Base-by-base conservation (phyloP, 306 rosid genomes). In the Vigna nakashimae region DNA sequence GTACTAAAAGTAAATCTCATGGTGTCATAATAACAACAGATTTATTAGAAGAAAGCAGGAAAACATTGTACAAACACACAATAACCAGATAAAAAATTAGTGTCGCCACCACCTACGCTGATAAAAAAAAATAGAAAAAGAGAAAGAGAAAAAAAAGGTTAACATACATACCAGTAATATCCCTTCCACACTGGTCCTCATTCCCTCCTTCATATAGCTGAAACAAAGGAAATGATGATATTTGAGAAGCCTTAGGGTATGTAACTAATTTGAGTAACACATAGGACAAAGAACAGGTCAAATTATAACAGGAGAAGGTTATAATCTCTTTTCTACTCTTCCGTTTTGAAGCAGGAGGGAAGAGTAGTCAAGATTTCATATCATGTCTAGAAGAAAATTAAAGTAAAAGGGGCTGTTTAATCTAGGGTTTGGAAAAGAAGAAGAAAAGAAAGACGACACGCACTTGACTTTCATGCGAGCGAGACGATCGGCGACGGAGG, bases 391-490 rank as follows among this genome's bases (percentile, higher is more conserved):
- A 1, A 1, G n/a, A 30, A 75, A n/a, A 2, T 0, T 1, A 59
- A 28, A 5, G 34, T 3, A 45, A 59, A 10, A 30, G 15, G 38
- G 4, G 53, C 24, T 16, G 63, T 55, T 1, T 2, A 4, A 4
- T 76, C 82, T 88, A 89, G 97, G 94, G 94, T 86, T 79, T 74
- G 18, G 38, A 40, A 34, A 15, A 38, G 9, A n/a, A 3, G 1
- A 55, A 24, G 76, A 26, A 4, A 36, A 15, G 24, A 17, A 42
- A 42, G 12, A 58, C n/a, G 66, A 55, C 4, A 71, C 86, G 11
- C 55, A 92, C 99, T 95, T 96, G 96, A 96, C 89, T 92, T 96
- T 96, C 99, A 96, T 96, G 20, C 99, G 98, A 78, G 99, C 99
- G 4, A 96, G 98, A 69, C 99, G 98, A 90, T 96, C 99, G 5